These are phyloP conservation scores for Mycosarcoma maydis DNA, from an alignment of 1,284 basidiomycete genomes.

Conservation along the genomic window DNA sequence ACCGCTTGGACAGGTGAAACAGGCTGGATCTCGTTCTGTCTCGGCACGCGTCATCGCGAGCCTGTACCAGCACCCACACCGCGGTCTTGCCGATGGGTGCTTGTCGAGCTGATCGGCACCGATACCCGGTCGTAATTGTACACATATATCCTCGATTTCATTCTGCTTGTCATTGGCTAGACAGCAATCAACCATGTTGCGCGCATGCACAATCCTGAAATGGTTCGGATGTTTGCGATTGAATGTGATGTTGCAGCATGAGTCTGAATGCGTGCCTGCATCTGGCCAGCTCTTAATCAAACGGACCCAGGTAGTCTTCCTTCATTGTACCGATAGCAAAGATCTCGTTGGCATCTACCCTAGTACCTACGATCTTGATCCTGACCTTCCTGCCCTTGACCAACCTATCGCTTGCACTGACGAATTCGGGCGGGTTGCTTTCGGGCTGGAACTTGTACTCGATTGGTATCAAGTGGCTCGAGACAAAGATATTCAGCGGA, in stretches of 20 bases:
- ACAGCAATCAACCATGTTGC: no score
- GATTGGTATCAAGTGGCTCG: constrained; percentile 80
- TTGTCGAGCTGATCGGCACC: constrained; percentile 40
- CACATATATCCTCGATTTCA: background rate
- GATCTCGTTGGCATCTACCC: constrained; percentile 96
- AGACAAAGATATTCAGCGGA: constrained; percentile 74
- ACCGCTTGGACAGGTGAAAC: constrained; percentile 34
- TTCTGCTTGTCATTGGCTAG: no score
- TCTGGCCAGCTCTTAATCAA: constrained; percentile 47
- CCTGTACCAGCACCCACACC: background rate
- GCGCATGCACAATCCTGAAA: no score
- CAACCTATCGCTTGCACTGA: constrained; percentile 53
- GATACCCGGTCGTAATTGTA: constrained; percentile 34
- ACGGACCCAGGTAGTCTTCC: constrained; percentile 64
- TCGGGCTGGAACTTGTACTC: constrained; percentile 71
- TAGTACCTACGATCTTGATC: constrained; percentile 94
- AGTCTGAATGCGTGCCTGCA: no score
- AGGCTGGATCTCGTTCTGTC: constrained; percentile 36
- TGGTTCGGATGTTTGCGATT: no score
- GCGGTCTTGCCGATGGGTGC: constrained; percentile 17
- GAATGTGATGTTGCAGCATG: no score
- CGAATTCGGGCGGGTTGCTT: constrained; percentile 65
- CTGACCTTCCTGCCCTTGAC: constrained; percentile 91
- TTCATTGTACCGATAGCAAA: constrained; percentile 66
- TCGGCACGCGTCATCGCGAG: constrained; percentile 5